Conservation (phyloP, 305 asterid species). For the Rubia tinctorum region DNA sequence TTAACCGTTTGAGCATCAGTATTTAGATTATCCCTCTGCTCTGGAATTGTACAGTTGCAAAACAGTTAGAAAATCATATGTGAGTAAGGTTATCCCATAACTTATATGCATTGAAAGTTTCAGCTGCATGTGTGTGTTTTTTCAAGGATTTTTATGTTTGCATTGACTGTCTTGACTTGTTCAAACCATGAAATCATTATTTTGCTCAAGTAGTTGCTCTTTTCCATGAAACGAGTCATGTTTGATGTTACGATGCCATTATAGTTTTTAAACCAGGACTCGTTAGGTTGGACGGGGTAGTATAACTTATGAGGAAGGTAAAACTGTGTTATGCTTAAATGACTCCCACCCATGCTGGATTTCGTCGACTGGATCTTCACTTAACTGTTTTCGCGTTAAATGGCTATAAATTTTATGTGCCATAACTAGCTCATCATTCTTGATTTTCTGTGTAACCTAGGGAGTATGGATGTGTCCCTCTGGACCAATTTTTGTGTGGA, state of each 20-base stretch:
- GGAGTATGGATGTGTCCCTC: neutral
- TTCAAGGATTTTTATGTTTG: neutral
- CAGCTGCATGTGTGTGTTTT: no score
- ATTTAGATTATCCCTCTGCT: conserved; percentile 1
- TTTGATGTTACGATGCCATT: no score
- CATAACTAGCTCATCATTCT: neutral
- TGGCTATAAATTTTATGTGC: neutral
- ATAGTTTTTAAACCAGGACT: no score
- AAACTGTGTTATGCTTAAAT: no score
- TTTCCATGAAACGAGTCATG: no score
- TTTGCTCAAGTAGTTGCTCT: no score
- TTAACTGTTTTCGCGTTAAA: neutral
- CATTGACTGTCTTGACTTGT: neutral
- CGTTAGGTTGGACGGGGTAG: no score
- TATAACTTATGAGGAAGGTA: no score
- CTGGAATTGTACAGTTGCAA: neutral
- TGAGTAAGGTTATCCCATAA: neutral
- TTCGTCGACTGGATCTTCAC: neutral
- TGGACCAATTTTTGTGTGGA: neutral
- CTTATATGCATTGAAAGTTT: neutral
- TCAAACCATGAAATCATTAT: no score
- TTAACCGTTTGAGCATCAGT: neutral
- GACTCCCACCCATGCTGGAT: neutral
- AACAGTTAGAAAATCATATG: neutral
- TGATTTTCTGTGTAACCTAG: no score